Base-by-base conservation (phyloP, 164 flowering plant genomes). In the Magnolia officinalis region DNA sequence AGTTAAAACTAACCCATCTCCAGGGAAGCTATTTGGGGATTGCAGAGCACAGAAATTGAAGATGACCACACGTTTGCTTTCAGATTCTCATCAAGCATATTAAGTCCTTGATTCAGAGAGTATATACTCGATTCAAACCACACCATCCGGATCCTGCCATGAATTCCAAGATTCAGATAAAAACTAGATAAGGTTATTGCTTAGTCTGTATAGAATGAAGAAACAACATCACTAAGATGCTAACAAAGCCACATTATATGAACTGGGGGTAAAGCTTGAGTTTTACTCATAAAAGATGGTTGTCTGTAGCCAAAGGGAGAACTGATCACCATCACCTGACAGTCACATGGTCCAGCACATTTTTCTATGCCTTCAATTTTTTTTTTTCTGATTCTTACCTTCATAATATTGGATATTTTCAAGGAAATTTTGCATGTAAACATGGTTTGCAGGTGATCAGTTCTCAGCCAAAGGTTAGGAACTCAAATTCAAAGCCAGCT, bases 1-100 rank as follows among this genome's bases (percentile, higher is more conserved):
- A 76, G 50, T 11, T 64, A 45, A 59, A 14, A 63, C 73, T 86
- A 86, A 76, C 88, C 88, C 80, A 83, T 79, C 79, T 84, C 85
- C 64, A 70, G 77, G 16, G 74, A 77, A 61, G 50, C 74, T 20
- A 4, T 70, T 67, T 71, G 50, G 52, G 13, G 50, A 63, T 50
- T 24, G 58, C 77, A 50, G 20, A 78, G 37, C 65, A 49, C 77
- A 66, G 50, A 80, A 51, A 66, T 65, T 8, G 75, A 70, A 74
- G 72, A 8, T 26, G 63, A 29, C 51, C 52, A 49, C 76, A 77
- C n/a, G 55, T 14, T 58, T 59, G 20, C 74, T 29, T 50, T 50
- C 2, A 31, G 24, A 26, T 75, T 76, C 66, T 76, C 79, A 65
- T 50, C 61, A 14, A 81, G 45, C 81, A 84, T 81, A 72, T 26